Percentiles rank a stretch among this genome's conserved stretches.
Evolutionary conservation across 73 alveolate genomes (phyloP).

Genomic region (Tetrahymena thermophila): DNA sequence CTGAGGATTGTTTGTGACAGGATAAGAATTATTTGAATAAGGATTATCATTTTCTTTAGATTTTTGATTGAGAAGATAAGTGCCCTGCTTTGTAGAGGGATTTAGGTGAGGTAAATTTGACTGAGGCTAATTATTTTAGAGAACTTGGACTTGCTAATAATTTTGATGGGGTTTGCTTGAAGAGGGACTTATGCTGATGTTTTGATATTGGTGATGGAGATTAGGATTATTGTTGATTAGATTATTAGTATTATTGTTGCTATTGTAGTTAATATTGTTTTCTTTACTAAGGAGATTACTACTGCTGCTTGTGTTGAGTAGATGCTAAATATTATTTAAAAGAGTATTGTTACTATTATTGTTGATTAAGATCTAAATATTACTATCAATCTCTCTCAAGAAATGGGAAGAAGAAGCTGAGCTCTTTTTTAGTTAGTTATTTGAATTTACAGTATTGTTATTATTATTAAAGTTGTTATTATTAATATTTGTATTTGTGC

Average conservation of each 20-base stretch:
- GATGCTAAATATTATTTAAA: neutral
- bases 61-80: neutral
- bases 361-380: neutral
- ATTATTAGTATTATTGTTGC: neutral
- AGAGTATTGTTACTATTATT: neutral
- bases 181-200: neutral
- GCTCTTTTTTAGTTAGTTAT: neutral
- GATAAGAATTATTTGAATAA: neutral
- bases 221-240: neutral
- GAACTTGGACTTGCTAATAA: neutral
- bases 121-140: neutral
- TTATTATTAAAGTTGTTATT: neutral
- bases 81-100: neutral
- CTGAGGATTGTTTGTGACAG: neutral
- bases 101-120: neutral
- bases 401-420: neutral
- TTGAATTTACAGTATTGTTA: neutral
- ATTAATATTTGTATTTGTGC: neutral
- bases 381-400: slow-evolving; percentile 1
- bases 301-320: neutral
- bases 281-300: neutral
- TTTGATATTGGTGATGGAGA: neutral
- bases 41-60: neutral
- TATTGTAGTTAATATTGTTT: neutral
- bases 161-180: neutral